A percentile compares a stretch with the other conserved stretches of the same genome.
Evolutionary conservation across 768 basidiomycete species (phyloP).

Genomic region (Mycena belliarum): DNA sequence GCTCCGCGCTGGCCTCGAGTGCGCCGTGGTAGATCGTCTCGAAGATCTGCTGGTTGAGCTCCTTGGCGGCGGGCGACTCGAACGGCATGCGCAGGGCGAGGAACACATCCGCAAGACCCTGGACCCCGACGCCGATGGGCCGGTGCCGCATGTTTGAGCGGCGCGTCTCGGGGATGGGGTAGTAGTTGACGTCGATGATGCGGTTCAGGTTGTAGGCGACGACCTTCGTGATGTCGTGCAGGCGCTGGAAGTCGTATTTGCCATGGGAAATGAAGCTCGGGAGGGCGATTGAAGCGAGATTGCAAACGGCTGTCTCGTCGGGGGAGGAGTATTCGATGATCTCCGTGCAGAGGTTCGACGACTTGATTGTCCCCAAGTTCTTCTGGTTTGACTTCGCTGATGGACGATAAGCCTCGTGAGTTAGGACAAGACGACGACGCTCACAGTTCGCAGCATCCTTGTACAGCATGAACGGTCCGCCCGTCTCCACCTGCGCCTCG

Average conservation of each 20-base stretch:
- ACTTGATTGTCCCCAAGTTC: constrained; percentile 85
- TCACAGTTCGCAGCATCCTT: constrained; percentile 93
- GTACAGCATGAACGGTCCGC: constrained; percentile 98
- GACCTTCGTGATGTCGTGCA: constrained; percentile 77
- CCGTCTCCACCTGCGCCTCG: constrained; percentile 97
- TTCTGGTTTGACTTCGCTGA: constrained; percentile 81
- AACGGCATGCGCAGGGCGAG: constrained; percentile 84
- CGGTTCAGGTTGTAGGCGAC: constrained; percentile 76
- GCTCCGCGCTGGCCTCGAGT: constrained; percentile 70
- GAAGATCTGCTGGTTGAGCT: constrained; percentile 79
- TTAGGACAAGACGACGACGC: constrained; percentile 25
- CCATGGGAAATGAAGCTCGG: constrained; percentile 69
- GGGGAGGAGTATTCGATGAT: constrained; percentile 85
- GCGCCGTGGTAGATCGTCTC: constrained; percentile 86
- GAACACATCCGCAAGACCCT: constrained; percentile 83
- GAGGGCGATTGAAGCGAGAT: constrained; percentile 78
- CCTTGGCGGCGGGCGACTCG: constrained; percentile 66
- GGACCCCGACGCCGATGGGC: constrained; percentile 80
- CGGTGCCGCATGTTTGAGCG: constrained; percentile 81
- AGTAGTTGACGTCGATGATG: constrained; percentile 77
- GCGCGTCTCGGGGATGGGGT: constrained; percentile 75
- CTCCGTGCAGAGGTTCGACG: constrained; percentile 83
- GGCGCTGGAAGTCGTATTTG: constrained; percentile 72
- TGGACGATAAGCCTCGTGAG: neutral
- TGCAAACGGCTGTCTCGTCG: constrained; percentile 84